Percentiles rank a stretch among this genome's conserved stretches.
phyloP scores from a whole-genome alignment of 2,329 filamentous ascomycete species.

The Neocatenulostroma microsporum region DNA sequence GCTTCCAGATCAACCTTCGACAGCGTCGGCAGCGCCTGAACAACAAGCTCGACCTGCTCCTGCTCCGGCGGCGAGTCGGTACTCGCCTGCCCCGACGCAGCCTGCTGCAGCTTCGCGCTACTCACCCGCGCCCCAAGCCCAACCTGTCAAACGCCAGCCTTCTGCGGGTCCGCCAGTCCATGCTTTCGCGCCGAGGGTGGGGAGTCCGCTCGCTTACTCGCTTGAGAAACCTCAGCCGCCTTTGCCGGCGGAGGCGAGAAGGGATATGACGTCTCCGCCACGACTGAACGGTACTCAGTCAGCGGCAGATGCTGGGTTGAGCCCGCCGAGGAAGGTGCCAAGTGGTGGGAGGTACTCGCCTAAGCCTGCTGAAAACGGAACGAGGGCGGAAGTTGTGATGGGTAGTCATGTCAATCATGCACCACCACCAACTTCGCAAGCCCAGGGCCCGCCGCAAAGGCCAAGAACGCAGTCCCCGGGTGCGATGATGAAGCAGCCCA shows the following conservation, averaged over 20 bases:
- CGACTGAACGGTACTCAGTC: slow-evolving; percentile 21
- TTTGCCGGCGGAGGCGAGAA: slow-evolving; percentile 11
- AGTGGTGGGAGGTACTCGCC: slow-evolving; percentile 8
- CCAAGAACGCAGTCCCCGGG: slow-evolving; percentile 55
- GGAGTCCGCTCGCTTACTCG: slow-evolving; percentile 51
- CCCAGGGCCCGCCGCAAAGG: slow-evolving; percentile 36
- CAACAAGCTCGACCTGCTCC: slow-evolving; percentile 22
- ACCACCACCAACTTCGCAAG: not conserved
- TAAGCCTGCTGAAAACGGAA: not conserved
- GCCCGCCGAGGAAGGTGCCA: slow-evolving; percentile 4
- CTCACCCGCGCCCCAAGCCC: slow-evolving; percentile 48
- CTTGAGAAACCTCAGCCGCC: slow-evolving; percentile 34
- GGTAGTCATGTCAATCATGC: too few relatives aligned
- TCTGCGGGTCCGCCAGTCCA: slow-evolving; percentile 32
- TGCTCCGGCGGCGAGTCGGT: slow-evolving; percentile 17
- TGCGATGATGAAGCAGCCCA: slow-evolving; percentile 44
- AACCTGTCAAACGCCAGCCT: slow-evolving; percentile 19
- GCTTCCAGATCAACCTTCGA: slow-evolving; percentile 29
- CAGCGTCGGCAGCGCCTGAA: too few relatives aligned
- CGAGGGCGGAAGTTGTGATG: too few relatives aligned
- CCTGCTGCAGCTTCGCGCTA: slow-evolving; percentile 42
- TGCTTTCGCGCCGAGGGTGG: slow-evolving; percentile 55
- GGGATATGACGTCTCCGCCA: slow-evolving; percentile 30
- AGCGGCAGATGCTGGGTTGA: slow-evolving; percentile 4
- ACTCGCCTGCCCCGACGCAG: slow-evolving; percentile 32